Base-by-base conservation (phyloP, 176 grass and related monocot species). In the Carex parvula region DNA sequence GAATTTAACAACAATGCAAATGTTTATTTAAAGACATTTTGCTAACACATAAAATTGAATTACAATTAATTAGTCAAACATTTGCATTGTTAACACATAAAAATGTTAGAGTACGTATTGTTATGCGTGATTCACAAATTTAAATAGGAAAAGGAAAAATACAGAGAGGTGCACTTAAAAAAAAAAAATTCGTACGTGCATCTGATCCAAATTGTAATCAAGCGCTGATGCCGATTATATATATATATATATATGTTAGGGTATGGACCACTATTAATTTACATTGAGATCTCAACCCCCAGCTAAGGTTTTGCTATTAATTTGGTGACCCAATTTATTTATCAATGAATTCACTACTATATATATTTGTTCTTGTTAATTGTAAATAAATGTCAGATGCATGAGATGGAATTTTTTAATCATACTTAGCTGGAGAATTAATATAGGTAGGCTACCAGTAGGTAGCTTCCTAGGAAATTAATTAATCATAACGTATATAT, bases 271-370 rank as follows among this genome's bases (percentile, higher is more conserved):
- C 72, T 77, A 17, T 56, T 30, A n/a, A n/a, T n/a, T n/a, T 54
- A 77, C 73, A 54, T 77, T 77, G 72, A 77, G 73, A 77, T 77
- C 73, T 77, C 73, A 26, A 77, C 48, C 73, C 41, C 73, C 50
- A 77, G 73, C 73, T 77, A 77, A 56, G 73, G 50, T 56, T 56
- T 62, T 56, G 73, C 48, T 77, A 77, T 77, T 26, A 26, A 26
- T 26, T 55, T 55, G 26, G 5, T 76, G 5, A 29, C 48, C 21
- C 5, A 16, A 26, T 6, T 54, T 17, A 77, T 12, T 9, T 29
- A 76, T 76, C 10, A 21, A 7, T 55, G 0, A 72, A 26, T 55
- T 55, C 4, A 76, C 15, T 76, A 3, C 2, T 2, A 68, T 50
- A 72, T 71, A 39, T n/a, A n/a, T n/a, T n/a, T n/a, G n/a, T n/a